Percentiles rank a stretch among this genome's conserved stretches.
These are phyloP conservation scores for Chromosphaera perkinsii DNA, from an alignment of 208 protist genomes.

Conservation along the genomic window DNA sequence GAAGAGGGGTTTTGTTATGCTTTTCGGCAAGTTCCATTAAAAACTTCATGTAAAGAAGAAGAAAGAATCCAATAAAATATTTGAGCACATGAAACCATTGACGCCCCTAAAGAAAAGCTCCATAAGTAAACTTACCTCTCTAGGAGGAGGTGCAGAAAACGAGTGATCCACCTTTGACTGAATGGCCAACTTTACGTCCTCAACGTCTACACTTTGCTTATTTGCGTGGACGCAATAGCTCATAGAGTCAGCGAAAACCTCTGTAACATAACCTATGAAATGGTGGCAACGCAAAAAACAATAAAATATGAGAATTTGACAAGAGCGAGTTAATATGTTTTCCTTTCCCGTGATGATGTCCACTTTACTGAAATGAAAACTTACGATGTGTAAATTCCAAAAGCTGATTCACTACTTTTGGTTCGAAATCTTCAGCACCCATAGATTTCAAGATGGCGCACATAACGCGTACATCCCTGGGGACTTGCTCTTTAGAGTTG, in stretches of 20 bases:
- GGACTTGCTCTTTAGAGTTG: too few relatives aligned
- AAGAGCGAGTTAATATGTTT: too few relatives aligned
- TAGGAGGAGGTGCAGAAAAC: constrained; percentile 19
- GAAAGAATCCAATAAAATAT: neutral
- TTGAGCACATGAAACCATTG: neutral
- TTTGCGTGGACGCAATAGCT: constrained; percentile 19
- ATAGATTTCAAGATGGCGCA: constrained; percentile 11
- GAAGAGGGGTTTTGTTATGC: constrained; percentile 2
- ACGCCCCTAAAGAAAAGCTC: neutral
- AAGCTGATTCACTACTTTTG: constrained; percentile 25
- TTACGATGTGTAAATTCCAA: constrained; percentile 28
- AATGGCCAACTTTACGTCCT: constrained; percentile 18
- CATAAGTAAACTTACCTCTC: constrained; percentile 10
- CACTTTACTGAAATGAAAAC: neutral
- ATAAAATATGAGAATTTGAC: too few relatives aligned
- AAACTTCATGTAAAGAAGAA: constrained; percentile 1
- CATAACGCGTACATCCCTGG: neutral
- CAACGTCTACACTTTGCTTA: constrained; percentile 15
- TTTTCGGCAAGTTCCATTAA: constrained; percentile 19
- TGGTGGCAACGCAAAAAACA: too few relatives aligned
- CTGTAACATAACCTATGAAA: constrained; percentile 25
- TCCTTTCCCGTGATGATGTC: too few relatives aligned
- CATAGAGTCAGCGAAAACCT: constrained; percentile 15
- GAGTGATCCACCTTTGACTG: constrained; percentile 12
- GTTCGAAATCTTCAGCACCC: constrained; percentile 26